phyloP scores from a whole-genome alignment of 805 yeast genomes.

The Lachancea fermentati region DNA sequence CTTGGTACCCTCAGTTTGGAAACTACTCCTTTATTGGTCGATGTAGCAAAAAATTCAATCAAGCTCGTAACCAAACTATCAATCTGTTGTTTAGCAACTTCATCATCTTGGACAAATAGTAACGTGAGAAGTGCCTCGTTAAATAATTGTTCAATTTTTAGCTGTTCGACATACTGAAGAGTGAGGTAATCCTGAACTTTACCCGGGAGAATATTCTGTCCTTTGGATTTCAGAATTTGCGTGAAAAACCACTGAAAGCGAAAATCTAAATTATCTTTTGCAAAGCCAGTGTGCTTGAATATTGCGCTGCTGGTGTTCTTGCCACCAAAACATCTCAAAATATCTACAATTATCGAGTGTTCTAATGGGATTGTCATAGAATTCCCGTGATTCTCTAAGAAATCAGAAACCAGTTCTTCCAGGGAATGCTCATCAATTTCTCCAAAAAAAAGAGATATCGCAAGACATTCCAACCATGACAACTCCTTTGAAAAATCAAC shows the following conservation, averaged over 20 bases:
- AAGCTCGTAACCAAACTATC: constrained; percentile 25
- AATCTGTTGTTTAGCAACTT: constrained; percentile 38
- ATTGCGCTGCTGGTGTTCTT: constrained; percentile 15
- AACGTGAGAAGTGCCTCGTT: constrained; percentile 59
- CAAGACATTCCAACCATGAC: constrained; percentile 63
- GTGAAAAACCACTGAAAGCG: constrained; percentile 49
- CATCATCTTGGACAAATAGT: constrained; percentile 50
- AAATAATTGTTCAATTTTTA: constrained; percentile 44
- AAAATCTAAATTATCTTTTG: constrained; percentile 25
- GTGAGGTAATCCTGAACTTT: constrained; percentile 36
- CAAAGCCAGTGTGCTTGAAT: constrained; percentile 14
- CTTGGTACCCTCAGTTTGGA: constrained; percentile 45
- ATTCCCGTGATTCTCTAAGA: constrained; percentile 14
- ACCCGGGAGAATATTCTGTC: constrained; percentile 21
- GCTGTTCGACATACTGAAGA: constrained; percentile 44
- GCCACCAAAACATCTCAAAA: constrained; percentile 29
- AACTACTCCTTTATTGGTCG: constrained; percentile 19
- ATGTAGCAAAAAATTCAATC: constrained; percentile 16
- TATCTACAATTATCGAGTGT: constrained; percentile 21
- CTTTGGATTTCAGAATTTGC: constrained; percentile 39
- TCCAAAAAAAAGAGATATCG: constrained; percentile 60
- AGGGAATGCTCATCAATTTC: constrained; percentile 36
- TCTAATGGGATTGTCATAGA: not conserved
- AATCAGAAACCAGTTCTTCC: constrained; percentile 29
- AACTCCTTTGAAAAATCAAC: constrained; percentile 40